Evolutionary conservation across 345 rosid species (phyloP).

Genomic region (Melastoma malabathricum): DNA sequence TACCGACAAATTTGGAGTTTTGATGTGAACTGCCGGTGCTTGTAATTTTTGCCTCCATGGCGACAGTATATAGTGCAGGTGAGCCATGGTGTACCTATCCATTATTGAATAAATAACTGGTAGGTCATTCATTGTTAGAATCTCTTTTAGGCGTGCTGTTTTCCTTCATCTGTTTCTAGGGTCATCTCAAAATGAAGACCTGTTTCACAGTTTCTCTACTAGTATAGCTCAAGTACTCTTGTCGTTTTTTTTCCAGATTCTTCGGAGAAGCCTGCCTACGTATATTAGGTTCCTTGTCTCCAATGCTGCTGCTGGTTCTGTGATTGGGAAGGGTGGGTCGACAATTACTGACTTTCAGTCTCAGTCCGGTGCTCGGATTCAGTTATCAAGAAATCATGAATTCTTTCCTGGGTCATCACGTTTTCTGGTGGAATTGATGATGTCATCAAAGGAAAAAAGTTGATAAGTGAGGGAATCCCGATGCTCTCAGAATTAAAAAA

Average conservation of each 20-base stretch:
- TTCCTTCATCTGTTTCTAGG: too few relatives aligned
- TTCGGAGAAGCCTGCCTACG: constrained; percentile 62
- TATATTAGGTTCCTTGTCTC: constrained; percentile 84
- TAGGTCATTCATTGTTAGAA: too few relatives aligned
- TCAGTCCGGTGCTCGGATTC: constrained; percentile 89
- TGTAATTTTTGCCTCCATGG: too few relatives aligned
- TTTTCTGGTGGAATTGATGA: constrained; percentile 73
- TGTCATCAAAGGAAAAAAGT: constrained; percentile 64
- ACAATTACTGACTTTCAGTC: constrained; percentile 94
- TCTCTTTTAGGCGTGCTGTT: too few relatives aligned
- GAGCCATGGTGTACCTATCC: too few relatives aligned
- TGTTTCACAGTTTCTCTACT: too few relatives aligned
- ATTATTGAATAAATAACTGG: too few relatives aligned
- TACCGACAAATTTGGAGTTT: too few relatives aligned
- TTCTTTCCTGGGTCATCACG: constrained; percentile 87
- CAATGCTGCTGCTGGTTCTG: constrained; percentile 97
- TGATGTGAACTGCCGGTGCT: too few relatives aligned
- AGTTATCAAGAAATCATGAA: constrained; percentile 86
- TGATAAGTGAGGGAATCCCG: constrained; percentile 70
- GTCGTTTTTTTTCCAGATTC: constrained; percentile 27
- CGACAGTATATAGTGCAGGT: too few relatives aligned
- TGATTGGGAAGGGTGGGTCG: constrained; percentile 97
- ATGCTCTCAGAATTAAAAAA: not conserved
- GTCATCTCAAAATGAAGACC: too few relatives aligned
- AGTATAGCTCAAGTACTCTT: too few relatives aligned